These are phyloP conservation scores for Elsinoe ampelina DNA, from an alignment of 2,329 filamentous ascomycete species.

Conservation along the genomic window DNA sequence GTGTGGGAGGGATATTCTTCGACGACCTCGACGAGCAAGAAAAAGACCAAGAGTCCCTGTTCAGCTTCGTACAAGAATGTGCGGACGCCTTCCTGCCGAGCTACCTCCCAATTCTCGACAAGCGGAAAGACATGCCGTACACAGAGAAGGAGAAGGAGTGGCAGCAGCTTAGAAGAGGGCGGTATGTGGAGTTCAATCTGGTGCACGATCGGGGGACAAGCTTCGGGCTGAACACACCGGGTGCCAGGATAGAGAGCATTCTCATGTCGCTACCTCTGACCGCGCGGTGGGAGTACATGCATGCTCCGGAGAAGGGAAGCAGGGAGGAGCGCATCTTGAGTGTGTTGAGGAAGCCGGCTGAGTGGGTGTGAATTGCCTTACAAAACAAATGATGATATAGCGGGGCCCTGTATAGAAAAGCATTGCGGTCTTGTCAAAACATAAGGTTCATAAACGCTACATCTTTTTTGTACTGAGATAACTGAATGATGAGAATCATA, in stretches of 20 bases:
- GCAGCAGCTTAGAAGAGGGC: constrained; percentile 89
- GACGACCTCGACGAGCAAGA: constrained; percentile 86
- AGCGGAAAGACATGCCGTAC: constrained; percentile 84
- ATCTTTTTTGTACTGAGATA: too few relatives aligned
- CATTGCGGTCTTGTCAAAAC: not conserved
- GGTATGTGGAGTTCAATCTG: constrained; percentile 97
- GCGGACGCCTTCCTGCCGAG: constrained; percentile 80
- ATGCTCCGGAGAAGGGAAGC: constrained; percentile 65
- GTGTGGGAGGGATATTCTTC: constrained; percentile 95
- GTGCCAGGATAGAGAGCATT: constrained; percentile 88
- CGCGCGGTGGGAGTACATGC: constrained; percentile 94
- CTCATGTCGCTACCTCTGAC: constrained; percentile 93
- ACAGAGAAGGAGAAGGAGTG: constrained; percentile 81
- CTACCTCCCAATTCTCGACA: constrained; percentile 81
- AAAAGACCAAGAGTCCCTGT: constrained; percentile 79
- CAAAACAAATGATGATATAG: too few relatives aligned
- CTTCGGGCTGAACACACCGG: constrained; percentile 88
- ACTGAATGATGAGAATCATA: too few relatives aligned
- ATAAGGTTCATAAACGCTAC: too few relatives aligned
- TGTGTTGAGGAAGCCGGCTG: constrained; percentile 52
- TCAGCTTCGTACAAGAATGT: constrained; percentile 79
- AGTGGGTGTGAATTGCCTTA: constrained; percentile 43
- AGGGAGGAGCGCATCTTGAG: constrained; percentile 74
- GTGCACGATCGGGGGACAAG: constrained; percentile 92
- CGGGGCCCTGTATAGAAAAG: not conserved